Base-by-base conservation (phyloP, 257 asterid species). In the Forsythia suspensa region DNA sequence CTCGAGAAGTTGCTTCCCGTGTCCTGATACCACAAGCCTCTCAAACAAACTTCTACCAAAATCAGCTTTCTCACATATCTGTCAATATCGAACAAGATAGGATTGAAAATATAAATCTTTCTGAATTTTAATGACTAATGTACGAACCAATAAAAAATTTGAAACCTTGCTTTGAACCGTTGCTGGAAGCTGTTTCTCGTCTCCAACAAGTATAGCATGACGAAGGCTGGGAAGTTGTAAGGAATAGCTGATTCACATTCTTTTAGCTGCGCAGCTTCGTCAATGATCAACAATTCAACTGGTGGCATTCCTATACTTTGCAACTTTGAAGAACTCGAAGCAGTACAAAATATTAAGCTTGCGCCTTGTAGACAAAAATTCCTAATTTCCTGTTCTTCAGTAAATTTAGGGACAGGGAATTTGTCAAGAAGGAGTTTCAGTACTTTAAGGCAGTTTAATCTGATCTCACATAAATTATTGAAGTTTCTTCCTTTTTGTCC, bases 201-300 rank as follows among this genome's bases (percentile, higher is more conserved):
- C 97, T n/a, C 98, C 98, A 9, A 92, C 88, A 8, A 94, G 95
- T 59, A 92, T 43, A 44, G 94, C 94, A 76, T 94, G 95, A 41
- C 84, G 88, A 39, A 88, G 76, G 42, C 96, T 96, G 8, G 79
- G 79, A 57, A 94, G 84, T 80, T 88, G 98, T 67, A 94, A 83
- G 2, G 94, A 29, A 94, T 87, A 8, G 82, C 81, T 41, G 97
- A 85, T 75, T 94, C 98, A 13, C 97, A 92, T 78, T 94, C 97
- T 80, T 94, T 92, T 38, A 92, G 84, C 76, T 92, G 97, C 36
- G 98, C 96, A 57, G 98, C 98, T 85, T 94, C 98, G 76, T 94
- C 97, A 36, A 94, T 84, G 51, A 92, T 79, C 83, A 88, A 85
- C 78, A 92, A 16, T 12, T 92, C 85, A 16, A 88, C 15, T 6